Evolutionary conservation across 768 basidiomycete species (phyloP), one percentile per base, ranked within the genome.

Genomic region (Boletus patriciae): DNA sequence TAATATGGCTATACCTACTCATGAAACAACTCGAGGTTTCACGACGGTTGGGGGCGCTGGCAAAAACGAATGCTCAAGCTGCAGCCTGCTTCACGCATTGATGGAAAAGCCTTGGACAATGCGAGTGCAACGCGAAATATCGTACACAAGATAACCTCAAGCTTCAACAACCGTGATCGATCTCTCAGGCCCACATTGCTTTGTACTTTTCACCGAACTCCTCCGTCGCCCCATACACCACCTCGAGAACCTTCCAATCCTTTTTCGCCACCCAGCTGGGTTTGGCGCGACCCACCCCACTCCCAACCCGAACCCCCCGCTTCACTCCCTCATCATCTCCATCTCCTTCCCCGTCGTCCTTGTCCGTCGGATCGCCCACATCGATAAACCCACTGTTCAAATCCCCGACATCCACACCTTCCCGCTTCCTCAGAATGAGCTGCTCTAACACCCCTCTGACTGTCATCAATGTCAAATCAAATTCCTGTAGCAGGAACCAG

Each of bases 401-500:
- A 29, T 41, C 61, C 1, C 62, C 16, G 57, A 45, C 52, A 11
- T 60, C 65, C 2, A 33, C 52, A 10, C 15, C 34, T 4, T 69
- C 56, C 21, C 51, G 68, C 56, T 63, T 75, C 33, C 64, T 52
- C 48, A 81, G 63, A n/a, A 68, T 65, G 36, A 85, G 60, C 53
- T 81, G 76, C 61, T 82, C 77, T 41, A 90, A 68, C 19, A 74
- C 76, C 0, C 78, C 72, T 46, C 80, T 74, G 55, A 88, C 73
- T 0, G 79, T 74, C 65, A 70, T 70, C 59, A 88, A 61, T 7
- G 79, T 76, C 61, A 87, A 64, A 15, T 61, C 60, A 65, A 88
- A 88, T 43, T 85, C 84, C 60, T 88, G 71, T 29, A 88, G 73
- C 7, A 79, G 59, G 67, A 80, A 87, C 85, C 86, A 87, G n/a